phyloP scores from a whole-genome alignment of 2,329 filamentous ascomycete species.

The Penicillium brasilianum region DNA sequence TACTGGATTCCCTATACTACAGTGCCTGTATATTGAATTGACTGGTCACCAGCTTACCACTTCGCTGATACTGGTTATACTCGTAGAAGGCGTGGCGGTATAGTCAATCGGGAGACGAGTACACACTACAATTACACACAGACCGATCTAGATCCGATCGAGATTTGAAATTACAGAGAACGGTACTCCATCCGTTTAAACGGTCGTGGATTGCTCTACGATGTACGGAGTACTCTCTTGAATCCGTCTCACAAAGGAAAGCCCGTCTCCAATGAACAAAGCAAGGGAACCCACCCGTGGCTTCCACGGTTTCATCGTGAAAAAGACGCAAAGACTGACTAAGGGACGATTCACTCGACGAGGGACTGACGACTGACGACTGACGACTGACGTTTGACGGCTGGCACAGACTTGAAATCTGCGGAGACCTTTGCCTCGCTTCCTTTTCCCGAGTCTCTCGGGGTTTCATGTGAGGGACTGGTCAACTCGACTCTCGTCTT shows the following conservation, averaged over 20 bases:
- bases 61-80: not conserved
- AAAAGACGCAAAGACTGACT: not conserved
- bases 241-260: too few relatives aligned
- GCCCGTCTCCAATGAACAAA: conserved; percentile 11
- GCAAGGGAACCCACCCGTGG: not conserved
- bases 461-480: conserved; percentile 5
- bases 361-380: not conserved
- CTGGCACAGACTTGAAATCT: too few relatives aligned
- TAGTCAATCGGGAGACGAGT: not conserved
- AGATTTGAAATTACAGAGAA: too few relatives aligned
- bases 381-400: not conserved
- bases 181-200: not conserved
- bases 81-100: not conserved
- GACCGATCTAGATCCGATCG: too few relatives aligned
- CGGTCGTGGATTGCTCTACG: not conserved
- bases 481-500: not conserved
- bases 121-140: not conserved
- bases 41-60: not conserved
- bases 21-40: not conserved
- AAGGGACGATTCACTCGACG: not conserved
- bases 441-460: not conserved
- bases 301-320: conserved; percentile 16
- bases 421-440: not conserved
- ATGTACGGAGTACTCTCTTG: too few relatives aligned
- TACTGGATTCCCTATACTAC: too few relatives aligned